phyloP scores from a whole-genome alignment of 2,329 filamentous ascomycete species.

The Aspergillus nomiae region DNA sequence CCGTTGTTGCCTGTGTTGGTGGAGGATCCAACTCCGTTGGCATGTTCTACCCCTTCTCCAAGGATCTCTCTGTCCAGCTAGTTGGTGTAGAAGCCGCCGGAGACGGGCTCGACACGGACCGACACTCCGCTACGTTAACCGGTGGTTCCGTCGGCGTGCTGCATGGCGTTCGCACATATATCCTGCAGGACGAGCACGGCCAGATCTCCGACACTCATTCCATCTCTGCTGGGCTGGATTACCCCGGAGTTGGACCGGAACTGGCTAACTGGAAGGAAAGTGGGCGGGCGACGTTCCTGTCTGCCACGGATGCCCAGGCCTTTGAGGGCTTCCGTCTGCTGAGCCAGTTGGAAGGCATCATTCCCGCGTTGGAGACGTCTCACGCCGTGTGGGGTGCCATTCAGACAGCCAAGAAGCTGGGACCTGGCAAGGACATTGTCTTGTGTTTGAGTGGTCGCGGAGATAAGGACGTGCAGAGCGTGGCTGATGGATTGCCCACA shows the following conservation, averaged over 20 bases:
- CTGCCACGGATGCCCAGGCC: constrained; percentile 86
- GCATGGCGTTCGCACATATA: constrained; percentile 89
- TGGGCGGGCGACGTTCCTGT: constrained; percentile 78
- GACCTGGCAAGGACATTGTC: constrained; percentile 80
- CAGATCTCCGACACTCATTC: constrained; percentile 92
- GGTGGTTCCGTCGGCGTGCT: constrained; percentile 87
- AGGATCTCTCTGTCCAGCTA: constrained; percentile 77
- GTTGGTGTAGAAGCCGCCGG: constrained; percentile 94
- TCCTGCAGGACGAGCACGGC: constrained; percentile 84
- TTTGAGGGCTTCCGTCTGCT: constrained; percentile 81
- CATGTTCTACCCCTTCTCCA: constrained; percentile 94
- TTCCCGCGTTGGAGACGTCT: constrained; percentile 86
- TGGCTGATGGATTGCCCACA: constrained; percentile 84
- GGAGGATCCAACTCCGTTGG: constrained; percentile 89
- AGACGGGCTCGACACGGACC: constrained; percentile 76
- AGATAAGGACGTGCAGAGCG: constrained; percentile 96
- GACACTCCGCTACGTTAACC: constrained; percentile 83
- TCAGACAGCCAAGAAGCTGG: constrained; percentile 85
- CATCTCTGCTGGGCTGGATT: constrained; percentile 89
- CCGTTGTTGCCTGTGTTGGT: constrained; percentile 96
- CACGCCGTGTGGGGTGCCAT: constrained; percentile 87
- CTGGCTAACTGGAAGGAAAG: constrained; percentile 87
- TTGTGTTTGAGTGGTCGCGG: constrained; percentile 88
- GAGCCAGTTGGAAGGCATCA: constrained; percentile 87
- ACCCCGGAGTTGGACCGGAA: constrained; percentile 92